phyloP scores from a whole-genome alignment of 1,284 basidiomycete genomes.

The Cryptococcus maquisensis region DNA sequence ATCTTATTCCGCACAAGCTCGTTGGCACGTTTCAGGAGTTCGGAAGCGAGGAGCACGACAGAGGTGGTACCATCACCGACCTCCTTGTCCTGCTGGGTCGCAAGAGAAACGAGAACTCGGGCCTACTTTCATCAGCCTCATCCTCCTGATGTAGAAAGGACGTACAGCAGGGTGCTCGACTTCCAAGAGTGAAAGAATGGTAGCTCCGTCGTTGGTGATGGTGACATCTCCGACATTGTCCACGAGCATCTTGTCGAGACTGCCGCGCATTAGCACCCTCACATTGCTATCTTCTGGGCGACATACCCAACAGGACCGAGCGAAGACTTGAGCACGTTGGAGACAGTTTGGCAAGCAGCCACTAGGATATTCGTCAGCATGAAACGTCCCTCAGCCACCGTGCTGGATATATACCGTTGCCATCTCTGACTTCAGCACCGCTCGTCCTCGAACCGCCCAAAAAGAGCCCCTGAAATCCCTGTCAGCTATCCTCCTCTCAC shows the following conservation, averaged over 20 bases:
- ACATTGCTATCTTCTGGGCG: neutral
- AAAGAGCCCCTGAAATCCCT: conserved; percentile 64
- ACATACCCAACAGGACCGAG: conserved; percentile 75
- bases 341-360: conserved; percentile 90
- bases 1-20: conserved; percentile 98
- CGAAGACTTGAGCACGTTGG: conserved; percentile 96
- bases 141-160: neutral
- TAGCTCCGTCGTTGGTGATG: conserved; percentile 99
- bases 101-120: conserved; percentile 94
- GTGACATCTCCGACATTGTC: conserved; percentile 99
- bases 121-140: conserved; percentile 45
- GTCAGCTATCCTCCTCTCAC: conserved; percentile 7
- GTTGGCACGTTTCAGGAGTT: conserved; percentile 90
- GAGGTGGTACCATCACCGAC: conserved; percentile 99
- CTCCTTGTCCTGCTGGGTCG: conserved; percentile 99
- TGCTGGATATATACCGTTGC: conserved; percentile 68
- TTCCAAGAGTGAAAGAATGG: conserved; percentile 86
- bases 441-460: conserved; percentile 89
- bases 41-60: conserved; percentile 95
- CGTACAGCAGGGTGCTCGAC: conserved; percentile 87
- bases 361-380: conserved; percentile 55
- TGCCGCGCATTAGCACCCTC: conserved; percentile 19
- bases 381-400: no score
- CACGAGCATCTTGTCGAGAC: conserved; percentile 95
- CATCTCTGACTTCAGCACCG: conserved; percentile 92